Base-by-base conservation (phyloP, 2,329 filamentous ascomycete species). In the Gyromitra esculenta region DNA sequence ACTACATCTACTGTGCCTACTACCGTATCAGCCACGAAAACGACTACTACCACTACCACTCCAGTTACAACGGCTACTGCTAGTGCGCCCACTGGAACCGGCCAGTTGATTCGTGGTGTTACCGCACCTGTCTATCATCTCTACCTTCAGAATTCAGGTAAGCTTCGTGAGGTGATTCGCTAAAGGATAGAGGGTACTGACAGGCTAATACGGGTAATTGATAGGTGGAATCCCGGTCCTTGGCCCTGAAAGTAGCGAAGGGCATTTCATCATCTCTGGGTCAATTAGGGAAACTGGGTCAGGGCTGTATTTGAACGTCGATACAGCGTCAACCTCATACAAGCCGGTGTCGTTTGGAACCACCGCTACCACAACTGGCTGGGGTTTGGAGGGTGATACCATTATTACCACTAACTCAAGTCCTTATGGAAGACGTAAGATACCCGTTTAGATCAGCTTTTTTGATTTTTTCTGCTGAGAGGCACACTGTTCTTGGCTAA, bases 211-310 rank as follows among this genome's bases (percentile, higher is more conserved):
- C 7, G 2, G 6, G 18, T 59, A 37, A 31, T 37, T 59, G 35
- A 45, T 59, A 81, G 84, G 82, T 4, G 84, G 85, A 1, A 82
- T 84, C 7, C 85, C 86, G 0, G 85, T 88, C 0, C 85, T 88
- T 76, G 87, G 87, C 15, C 86, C 87, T n/a, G 87, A 87, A 80
- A 80, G 83, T 45, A 84, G 82, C 41, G 84, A 84, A 77, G 86
- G 87, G 79, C 85, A 84, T 76, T 88, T 87, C 81, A 84, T 84
- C 76, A 87, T 88, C 79, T 84, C 81, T 31, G 82, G 83, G 11
- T 85, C 85, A 25, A 87, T 88, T 79, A 84, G 85, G 82, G 86
- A 84, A 79, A 83, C 84, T 76, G 87, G 86, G 78, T 85, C 85
- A 41, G 84, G 82, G 73, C 75, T 83, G 68, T 88, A 85, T 79